phyloP scores from a whole-genome alignment of 2,329 filamentous ascomycete genomes.

The Hyphodiscus sp. region DNA sequence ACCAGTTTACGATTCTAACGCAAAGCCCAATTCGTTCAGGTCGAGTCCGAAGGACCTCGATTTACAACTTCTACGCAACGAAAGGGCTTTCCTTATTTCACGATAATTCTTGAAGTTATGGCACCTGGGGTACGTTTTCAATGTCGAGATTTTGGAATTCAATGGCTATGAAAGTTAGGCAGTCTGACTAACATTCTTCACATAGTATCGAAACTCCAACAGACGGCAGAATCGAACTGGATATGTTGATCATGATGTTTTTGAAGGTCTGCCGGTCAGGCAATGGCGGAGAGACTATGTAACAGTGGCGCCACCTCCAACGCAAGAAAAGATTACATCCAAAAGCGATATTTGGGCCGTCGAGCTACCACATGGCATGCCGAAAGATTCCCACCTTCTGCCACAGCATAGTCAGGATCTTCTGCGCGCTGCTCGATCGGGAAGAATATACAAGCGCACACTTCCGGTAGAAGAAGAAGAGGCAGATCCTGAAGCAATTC shows the following conservation, averaged over 20 bases:
- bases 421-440: slow-evolving; percentile 72
- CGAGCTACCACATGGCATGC: slow-evolving; percentile 75
- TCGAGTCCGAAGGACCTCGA: neutral
- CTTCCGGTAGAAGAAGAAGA: slow-evolving; percentile 56
- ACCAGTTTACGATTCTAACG: neutral
- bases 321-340: slow-evolving; percentile 53
- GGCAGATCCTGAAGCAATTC: slow-evolving; percentile 39
- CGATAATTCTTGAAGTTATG: neutral
- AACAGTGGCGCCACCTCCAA: slow-evolving; percentile 58
- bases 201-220: slow-evolving; percentile 25
- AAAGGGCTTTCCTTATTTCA: neutral
- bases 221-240: slow-evolving; percentile 28
- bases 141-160: neutral
- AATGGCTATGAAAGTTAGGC: neutral
- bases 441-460: slow-evolving; percentile 67
- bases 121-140: neutral
- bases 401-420: slow-evolving; percentile 76
- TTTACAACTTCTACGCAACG: neutral
- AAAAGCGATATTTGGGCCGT: slow-evolving; percentile 64
- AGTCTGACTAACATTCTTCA: neutral
- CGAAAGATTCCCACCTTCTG: slow-evolving; percentile 73
- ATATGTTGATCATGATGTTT: slow-evolving; percentile 48
- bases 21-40: neutral
- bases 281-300: slow-evolving; percentile 77
- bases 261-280: slow-evolving; percentile 63